phyloP scores from a whole-genome alignment of 202 grass and related monocot species.

The Zoysia matrella region DNA sequence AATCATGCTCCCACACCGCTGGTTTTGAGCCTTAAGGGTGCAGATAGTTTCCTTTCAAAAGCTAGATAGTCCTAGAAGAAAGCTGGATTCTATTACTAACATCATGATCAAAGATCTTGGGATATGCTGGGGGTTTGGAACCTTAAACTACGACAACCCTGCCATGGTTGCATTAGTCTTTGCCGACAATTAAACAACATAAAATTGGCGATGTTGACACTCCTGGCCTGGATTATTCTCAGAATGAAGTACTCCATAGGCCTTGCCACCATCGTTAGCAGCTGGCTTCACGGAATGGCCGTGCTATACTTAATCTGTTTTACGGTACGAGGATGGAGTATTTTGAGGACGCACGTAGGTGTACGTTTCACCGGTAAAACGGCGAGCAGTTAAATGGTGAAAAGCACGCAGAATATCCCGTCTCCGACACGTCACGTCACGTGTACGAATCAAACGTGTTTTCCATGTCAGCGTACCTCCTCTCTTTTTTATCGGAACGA shows the following conservation, averaged over 20 bases:
- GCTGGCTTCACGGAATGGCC: background rate
- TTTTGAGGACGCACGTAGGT: background rate
- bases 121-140: slow-evolving; percentile 9
- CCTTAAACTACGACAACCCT: background rate
- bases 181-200: background rate
- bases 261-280: no score
- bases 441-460: slow-evolving; percentile 33
- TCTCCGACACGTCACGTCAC: slow-evolving; percentile 33
- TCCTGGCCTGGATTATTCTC: background rate
- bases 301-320: no score
- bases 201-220: background rate
- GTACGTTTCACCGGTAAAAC: background rate
- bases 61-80: background rate
- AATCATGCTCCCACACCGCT: slow-evolving; percentile 18
- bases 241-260: no score
- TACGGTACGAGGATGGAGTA: no score
- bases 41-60: slow-evolving; percentile 19
- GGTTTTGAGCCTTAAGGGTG: slow-evolving; percentile 6
- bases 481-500: slow-evolving; percentile 10
- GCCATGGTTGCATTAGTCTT: background rate
- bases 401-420: slow-evolving; percentile 30
- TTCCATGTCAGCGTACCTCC: background rate
- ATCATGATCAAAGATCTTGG: slow-evolving; percentile 9
- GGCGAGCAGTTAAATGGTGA: slow-evolving; percentile 29
- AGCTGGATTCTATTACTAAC: background rate